These are phyloP conservation scores for Naganishia sp. DNA, from an alignment of 1,284 basidiomycete species.

Conservation along the genomic window DNA sequence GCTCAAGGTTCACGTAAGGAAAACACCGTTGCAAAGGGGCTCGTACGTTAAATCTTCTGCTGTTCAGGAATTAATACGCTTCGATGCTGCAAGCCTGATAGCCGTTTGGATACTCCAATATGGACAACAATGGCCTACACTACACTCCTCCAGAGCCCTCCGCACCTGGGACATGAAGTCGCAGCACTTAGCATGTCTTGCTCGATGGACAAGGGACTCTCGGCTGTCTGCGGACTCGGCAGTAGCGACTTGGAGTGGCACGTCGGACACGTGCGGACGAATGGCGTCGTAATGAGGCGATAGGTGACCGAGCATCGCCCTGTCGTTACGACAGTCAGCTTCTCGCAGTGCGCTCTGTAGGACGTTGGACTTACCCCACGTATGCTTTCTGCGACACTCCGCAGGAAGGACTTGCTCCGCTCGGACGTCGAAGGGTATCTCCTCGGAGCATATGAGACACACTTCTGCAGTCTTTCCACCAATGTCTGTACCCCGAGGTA, in stretches of 20 bases:
- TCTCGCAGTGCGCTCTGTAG: no score
- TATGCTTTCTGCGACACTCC: slow-evolving; percentile 10
- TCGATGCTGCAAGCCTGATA: background rate
- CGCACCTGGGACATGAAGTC: slow-evolving; percentile 16
- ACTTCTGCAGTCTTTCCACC: background rate
- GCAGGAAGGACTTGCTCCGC: slow-evolving; percentile 7
- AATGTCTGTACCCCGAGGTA: slow-evolving; percentile 8
- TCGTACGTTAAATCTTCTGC: no score
- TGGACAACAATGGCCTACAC: background rate
- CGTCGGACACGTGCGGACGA: slow-evolving; percentile 15
- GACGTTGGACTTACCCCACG: slow-evolving; percentile 9
- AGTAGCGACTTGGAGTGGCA: slow-evolving; percentile 19
- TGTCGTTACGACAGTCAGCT: background rate
- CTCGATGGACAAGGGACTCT: slow-evolving; percentile 8
- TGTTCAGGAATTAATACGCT: no score
- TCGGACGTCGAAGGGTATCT: slow-evolving; percentile 8
- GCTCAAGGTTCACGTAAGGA: no score
- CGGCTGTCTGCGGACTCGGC: background rate
- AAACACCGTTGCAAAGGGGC: no score
- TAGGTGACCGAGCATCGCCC: slow-evolving; percentile 16
- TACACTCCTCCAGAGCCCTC: slow-evolving; percentile 20
- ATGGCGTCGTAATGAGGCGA: slow-evolving; percentile 16
- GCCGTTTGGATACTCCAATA: background rate
- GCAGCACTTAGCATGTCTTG: slow-evolving; percentile 14
- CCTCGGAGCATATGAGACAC: slow-evolving; percentile 19